Base-by-base conservation (phyloP, 495 filamentous ascomycete genomes). In the Penicillium macrosclerotiorum region DNA sequence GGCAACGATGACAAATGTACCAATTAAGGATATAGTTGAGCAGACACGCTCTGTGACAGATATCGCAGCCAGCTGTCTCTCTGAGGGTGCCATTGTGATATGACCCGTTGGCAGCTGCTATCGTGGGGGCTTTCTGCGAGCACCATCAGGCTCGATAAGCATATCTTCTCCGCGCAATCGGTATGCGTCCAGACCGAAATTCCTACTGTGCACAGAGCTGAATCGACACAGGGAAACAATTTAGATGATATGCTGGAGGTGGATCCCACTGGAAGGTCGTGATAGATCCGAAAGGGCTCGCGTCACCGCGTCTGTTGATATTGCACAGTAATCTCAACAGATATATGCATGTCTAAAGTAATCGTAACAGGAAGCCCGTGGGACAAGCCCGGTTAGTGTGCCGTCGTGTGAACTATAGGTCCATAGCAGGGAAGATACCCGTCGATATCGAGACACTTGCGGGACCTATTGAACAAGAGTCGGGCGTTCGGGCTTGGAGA, bases 1-100 rank as follows among this genome's bases (percentile, higher is more conserved):
- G 38, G 74, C 45, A 24, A 93, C 78, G 39, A 94, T 85, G 60
- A 93, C 84, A 33, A 81, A 49, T 20, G 83, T 85, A 35, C 88
- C 88, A 3, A 84, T 11, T 3, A 95, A 57, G 0, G 89, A 94
- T 54, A 93, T 69, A 8, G 79, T 67, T 0, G 87, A 89, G 52
- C 80, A 81, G 8, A 76, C 63, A 39, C 86, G 71, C 67, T 92
- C 87, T 33, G 88, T 79, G 51, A 74, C 58, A 54, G 68, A 75
- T 50, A 89, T 69, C 39, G 77, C 77, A 17, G 8, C 37, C 18
- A 53, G n/a, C 26, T 57, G 50, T 34, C 30, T 13, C 22, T 16
- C 26, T 1, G 52, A 38, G 4, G 37, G 42, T 11, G 33, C 17
- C 37, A 40, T 40, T 12, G 27, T 35, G 38, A 9, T 11, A 39